phyloP scores from a whole-genome alignment of 208 protist genomes.

The Chromosphaera perkinsii region DNA sequence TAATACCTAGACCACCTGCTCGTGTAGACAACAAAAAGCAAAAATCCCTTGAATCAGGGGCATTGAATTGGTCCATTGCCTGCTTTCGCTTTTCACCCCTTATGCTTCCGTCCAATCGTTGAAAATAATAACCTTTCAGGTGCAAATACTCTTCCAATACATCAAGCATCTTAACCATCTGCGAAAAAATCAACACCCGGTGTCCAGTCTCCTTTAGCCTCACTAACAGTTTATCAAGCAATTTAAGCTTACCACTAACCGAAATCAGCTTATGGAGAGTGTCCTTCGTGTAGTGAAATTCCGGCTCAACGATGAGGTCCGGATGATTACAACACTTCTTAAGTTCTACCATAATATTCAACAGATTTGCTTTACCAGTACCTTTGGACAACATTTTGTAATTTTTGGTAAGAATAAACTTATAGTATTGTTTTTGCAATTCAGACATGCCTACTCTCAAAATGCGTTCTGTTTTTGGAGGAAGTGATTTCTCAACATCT shows the following conservation, averaged over 20 bases:
- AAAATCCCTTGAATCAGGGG: constrained; percentile 41
- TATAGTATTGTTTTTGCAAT: constrained; percentile 68
- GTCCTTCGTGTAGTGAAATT: constrained; percentile 12
- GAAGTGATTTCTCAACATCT: constrained; percentile 63
- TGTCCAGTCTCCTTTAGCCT: constrained; percentile 71
- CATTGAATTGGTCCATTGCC: constrained; percentile 70
- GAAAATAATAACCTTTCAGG: constrained; percentile 59
- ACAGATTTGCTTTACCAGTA: constrained; percentile 33
- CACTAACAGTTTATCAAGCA: constrained; percentile 79
- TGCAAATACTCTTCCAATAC: constrained; percentile 80
- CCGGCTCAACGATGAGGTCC: constrained; percentile 54
- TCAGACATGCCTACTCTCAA: constrained; percentile 60
- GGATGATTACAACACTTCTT: constrained; percentile 86
- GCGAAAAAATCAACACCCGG: constrained; percentile 86
- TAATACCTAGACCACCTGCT: constrained; percentile 86
- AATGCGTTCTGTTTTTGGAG: constrained; percentile 63
- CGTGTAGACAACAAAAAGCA: constrained; percentile 65
- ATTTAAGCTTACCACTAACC: constrained; percentile 71
- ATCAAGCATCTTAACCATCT: constrained; percentile 82
- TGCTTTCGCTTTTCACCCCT: constrained; percentile 50
- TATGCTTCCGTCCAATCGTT: constrained; percentile 78
- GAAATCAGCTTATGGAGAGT: constrained; percentile 43
- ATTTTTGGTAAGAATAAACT: constrained; percentile 67
- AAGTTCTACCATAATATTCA: constrained; percentile 77
- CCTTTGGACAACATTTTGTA: constrained; percentile 15